Conservation (phyloP, 345 rosid genomes). For the Eucalyptus sp. region DNA sequence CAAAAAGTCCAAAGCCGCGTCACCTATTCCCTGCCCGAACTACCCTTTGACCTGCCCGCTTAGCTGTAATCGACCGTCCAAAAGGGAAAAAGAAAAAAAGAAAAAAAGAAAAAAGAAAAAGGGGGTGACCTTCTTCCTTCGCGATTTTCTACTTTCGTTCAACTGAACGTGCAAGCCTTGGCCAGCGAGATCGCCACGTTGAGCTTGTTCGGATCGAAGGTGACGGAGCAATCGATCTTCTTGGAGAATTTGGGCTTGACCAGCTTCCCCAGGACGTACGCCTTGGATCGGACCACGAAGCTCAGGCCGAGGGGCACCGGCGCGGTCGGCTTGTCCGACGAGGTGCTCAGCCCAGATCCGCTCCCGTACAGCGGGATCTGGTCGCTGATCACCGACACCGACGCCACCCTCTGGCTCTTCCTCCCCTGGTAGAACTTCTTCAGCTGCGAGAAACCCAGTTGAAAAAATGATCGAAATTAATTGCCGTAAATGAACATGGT, state of each 20-base stretch:
- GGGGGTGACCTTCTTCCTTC: not conserved
- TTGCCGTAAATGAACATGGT: not conserved
- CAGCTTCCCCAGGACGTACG: conserved; percentile 83
- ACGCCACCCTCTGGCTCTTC: conserved; percentile 57
- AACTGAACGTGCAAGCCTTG: conserved; percentile 54
- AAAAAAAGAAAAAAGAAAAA: not conserved
- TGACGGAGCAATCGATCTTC: conserved; percentile 49
- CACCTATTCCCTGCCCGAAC: not conserved
- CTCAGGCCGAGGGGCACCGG: conserved; percentile 60
- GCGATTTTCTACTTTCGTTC: not conserved
- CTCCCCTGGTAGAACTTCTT: conserved; percentile 73
- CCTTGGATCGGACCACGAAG: conserved; percentile 54
- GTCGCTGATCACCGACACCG: conserved; percentile 41
- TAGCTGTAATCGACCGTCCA: not conserved
- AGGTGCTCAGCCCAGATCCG: conserved; percentile 55
- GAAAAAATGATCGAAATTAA: not conserved
- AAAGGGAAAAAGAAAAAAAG: too few relatives aligned
- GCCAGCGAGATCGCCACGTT: conserved; percentile 50
- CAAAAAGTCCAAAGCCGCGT: not conserved
- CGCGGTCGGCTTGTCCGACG: conserved; percentile 13
- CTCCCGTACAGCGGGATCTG: conserved; percentile 86
- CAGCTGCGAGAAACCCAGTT: conserved; percentile 34
- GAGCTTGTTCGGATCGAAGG: conserved; percentile 55
- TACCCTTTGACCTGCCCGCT: not conserved
- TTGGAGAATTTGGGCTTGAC: conserved; percentile 74